A percentile compares a stretch with the other conserved stretches of the same genome.
Evolutionary conservation across 2,329 filamentous ascomycete genomes (phyloP).

Genomic region (Hirsutella thompsonii): DNA sequence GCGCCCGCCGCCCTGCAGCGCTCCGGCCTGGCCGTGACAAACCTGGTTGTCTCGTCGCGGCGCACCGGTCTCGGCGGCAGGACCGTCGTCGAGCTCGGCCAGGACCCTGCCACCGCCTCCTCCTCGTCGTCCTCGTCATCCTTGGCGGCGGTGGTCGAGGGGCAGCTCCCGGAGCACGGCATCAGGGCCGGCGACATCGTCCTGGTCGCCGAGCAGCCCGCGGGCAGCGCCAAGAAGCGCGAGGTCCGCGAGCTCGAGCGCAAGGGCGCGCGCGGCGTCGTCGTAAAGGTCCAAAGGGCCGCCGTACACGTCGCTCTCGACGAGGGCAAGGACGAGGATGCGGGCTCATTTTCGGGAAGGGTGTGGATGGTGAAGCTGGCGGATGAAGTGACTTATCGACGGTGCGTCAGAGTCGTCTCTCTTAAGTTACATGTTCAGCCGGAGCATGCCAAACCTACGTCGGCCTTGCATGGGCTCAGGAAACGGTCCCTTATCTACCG

Average conservation of each 20-base stretch:
- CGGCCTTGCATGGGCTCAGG: no score
- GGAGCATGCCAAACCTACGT: no score
- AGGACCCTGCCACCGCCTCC: constrained; percentile 68
- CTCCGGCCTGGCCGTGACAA: constrained; percentile 67
- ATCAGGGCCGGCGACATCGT: constrained; percentile 69
- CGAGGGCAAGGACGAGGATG: constrained; percentile 40
- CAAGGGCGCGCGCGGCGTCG: constrained; percentile 56
- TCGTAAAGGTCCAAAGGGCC: constrained; percentile 47
- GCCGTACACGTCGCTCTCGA: constrained; percentile 57
- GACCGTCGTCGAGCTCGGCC: constrained; percentile 67
- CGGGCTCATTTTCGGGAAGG: constrained; percentile 24
- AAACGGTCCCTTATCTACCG: no score
- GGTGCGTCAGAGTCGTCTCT: constrained; percentile 20
- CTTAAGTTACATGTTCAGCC: no score
- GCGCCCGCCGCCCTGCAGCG: constrained; percentile 58
- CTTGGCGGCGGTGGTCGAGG: constrained; percentile 30
- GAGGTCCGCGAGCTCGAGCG: constrained; percentile 60
- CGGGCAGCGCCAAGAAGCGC: constrained; percentile 57
- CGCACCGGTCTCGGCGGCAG: constrained; percentile 88
- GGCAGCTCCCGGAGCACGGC: constrained; percentile 60
- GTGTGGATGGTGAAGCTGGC: constrained; percentile 56
- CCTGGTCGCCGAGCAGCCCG: constrained; percentile 60
- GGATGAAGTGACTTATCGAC: constrained; percentile 53
- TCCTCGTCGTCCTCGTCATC: no score
- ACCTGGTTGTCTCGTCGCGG: constrained; percentile 60